phyloP scores from a whole-genome alignment of 768 basidiomycete genomes.

The Lentinula detonsa region DNA sequence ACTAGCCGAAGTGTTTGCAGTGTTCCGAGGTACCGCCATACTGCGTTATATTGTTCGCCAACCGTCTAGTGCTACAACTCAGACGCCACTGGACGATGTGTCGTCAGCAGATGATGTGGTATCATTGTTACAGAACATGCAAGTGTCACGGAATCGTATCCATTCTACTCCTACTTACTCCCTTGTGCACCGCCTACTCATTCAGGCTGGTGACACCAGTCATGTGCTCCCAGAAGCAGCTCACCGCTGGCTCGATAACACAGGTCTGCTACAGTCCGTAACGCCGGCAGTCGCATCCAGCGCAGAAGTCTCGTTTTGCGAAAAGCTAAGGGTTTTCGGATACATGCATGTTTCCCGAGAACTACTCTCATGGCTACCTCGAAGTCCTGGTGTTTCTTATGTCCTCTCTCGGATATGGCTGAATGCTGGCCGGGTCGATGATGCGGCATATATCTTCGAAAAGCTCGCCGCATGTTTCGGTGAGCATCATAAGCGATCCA shows the following conservation, averaged over 20 bases:
- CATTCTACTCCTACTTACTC: conserved; percentile 51
- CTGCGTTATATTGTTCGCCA: conserved; percentile 56
- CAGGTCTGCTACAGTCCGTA: conserved; percentile 60
- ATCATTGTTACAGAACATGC: conserved; percentile 66
- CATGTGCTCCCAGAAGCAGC: conserved; percentile 51
- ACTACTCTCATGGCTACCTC: conserved; percentile 71
- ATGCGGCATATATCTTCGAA: conserved; percentile 68
- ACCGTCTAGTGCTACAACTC: conserved; percentile 37
- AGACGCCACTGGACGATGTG: conserved; percentile 18
- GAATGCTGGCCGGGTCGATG: conserved; percentile 60
- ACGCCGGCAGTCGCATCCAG: conserved; percentile 63
- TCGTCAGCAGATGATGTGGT: conserved; percentile 55
- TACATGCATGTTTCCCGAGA: conserved; percentile 57
- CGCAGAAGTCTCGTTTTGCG: conserved; percentile 69
- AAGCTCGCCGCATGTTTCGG: conserved; percentile 73
- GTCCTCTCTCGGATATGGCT: conserved; percentile 65
- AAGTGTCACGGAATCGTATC: conserved; percentile 48
- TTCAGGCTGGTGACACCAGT: conserved; percentile 38
- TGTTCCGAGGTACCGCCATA: conserved; percentile 75
- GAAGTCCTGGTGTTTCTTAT: conserved; percentile 71
- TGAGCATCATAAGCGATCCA: conserved; percentile 27
- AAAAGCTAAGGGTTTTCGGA: conserved; percentile 58
- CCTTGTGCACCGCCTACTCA: conserved; percentile 56
- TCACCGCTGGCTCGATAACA: conserved; percentile 64
- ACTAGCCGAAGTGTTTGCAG: conserved; percentile 69